Evolutionary conservation across 2,329 filamentous ascomycete species (phyloP), one percentile per base, ranked within the genome.

Genomic region (Cordyceps cicadae): DNA sequence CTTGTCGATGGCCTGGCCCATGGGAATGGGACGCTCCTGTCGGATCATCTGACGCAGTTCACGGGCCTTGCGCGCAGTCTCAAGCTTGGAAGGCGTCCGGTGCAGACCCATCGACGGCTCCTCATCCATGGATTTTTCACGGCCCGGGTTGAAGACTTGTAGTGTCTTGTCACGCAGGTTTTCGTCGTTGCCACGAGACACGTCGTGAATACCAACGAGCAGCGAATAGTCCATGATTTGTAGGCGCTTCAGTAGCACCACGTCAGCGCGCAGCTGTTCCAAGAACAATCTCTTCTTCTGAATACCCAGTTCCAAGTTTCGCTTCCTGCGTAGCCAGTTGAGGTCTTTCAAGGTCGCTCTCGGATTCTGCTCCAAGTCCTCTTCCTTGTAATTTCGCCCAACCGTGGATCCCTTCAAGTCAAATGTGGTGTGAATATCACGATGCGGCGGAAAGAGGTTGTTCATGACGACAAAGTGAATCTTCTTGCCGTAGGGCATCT

Each of bases 381-480:
- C 90, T 72, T 97, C 94, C 67, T 80, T 88, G 72, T 94, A 93
- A 72, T 97, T 91, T 70, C 94, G 85, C 15, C 94, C 94, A 66
- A 97, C 86, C 0, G 93, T 97, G 7, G 94, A 97, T 9, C 94
- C 94, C 76, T 99, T 99, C 67, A 99, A 75, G 73, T 99, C 94
- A 70, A 96, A 99, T 3, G 92, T 99, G 70, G 91, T 87, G 76
- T 99, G 94, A 63, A 99, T 97, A 73, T 99, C 94, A 67, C 93
- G 86, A 76, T 99, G 94, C 7, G 94, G 93, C 14, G 94, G 94
- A 70, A 99, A 99, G 17, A 99, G 83, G 73, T 99, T 99, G 79
- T 99, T 99, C 94, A 99, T 99, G 71, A 99, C 92, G 63, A 99
- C 94, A 68, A 99, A 99, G 75, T 99, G 94, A 60, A 97, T 97